Base-by-base conservation (phyloP, 1,284 basidiomycete species). In the Ustilago nuda region DNA sequence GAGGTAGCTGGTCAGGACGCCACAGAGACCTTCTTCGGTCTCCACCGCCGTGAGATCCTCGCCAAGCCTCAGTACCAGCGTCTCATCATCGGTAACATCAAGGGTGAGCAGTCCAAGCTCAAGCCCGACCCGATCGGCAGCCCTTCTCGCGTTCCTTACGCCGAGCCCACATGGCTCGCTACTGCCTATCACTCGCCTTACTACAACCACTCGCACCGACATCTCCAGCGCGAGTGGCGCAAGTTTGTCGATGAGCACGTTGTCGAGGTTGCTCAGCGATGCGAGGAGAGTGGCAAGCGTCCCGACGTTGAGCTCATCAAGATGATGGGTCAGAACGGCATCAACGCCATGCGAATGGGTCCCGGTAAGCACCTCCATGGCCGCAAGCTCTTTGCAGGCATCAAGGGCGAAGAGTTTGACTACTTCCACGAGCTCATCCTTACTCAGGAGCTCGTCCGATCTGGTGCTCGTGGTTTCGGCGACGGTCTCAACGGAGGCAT, bases 401-500 rank as follows among this genome's bases (percentile, higher is more conserved):
- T 97, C 71, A 92, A 91, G 81, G 93, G 93, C 8, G 95, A 97
- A 86, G 91, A 96, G 82, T 92, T 92, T 80, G 91, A 94, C 83
- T 93, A 93, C 84, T 94, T 94, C 88, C 92, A 93, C 82, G 93
- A 94, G 87, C 75, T 92, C 57, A 92, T 85, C 61, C 89, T 96
- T 81, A 93, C 91, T 56, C 94, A 97, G 89, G 95, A 98, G 87
- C 83, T 96, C 52, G 87, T 89, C 1, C 90, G 94, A 37, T 89
- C 89, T 66, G 93, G 92, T 30, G 92, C 92, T 32, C 91, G 95
- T 72, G 84, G 86, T 32, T 84, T 85, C 61, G 82, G 83, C 65
- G 84, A 85, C 73, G 86, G 80, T 52, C 67, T 87, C 27, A 72
- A 87, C 45, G 87, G 86, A 27, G 87, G 87, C 58, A 86, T 87